phyloP scores from a whole-genome alignment of 2,329 filamentous ascomycete genomes.

The Scedosporium dehoogii region DNA sequence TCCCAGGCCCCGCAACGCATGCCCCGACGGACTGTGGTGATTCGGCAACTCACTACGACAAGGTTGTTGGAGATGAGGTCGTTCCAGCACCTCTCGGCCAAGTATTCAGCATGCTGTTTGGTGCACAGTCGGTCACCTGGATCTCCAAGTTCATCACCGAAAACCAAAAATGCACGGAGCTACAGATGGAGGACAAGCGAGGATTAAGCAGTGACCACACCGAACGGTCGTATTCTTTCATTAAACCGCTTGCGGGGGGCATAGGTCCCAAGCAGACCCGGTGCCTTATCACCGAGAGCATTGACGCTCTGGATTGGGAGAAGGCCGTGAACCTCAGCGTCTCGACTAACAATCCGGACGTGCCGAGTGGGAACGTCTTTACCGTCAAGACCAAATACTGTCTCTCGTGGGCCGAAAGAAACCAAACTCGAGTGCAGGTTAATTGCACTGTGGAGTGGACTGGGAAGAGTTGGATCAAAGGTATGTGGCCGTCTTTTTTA shows the following conservation, averaged over 20 bases:
- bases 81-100: slow-evolving; percentile 85
- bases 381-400: slow-evolving; percentile 90
- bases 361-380: slow-evolving; percentile 89
- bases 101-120: slow-evolving; percentile 82
- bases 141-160: slow-evolving; percentile 79
- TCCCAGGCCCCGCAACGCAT: slow-evolving; percentile 76
- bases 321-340: slow-evolving; percentile 76
- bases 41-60: slow-evolving; percentile 69
- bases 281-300: slow-evolving; percentile 74
- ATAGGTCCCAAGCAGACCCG: slow-evolving; percentile 94
- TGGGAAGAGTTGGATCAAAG: slow-evolving; percentile 96
- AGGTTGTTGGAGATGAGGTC: slow-evolving; percentile 72
- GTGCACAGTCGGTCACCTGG: slow-evolving; percentile 66
- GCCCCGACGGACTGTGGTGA: slow-evolving; percentile 80
- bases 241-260: slow-evolving; percentile 74
- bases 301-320: slow-evolving; percentile 82
- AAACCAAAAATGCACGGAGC: slow-evolving; percentile 82
- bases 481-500: slow-evolving; percentile 34
- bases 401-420: slow-evolving; percentile 81
- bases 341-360: slow-evolving; percentile 84
- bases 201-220: slow-evolving; percentile 68
- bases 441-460: slow-evolving; percentile 93
- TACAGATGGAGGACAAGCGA: slow-evolving; percentile 77
- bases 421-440: slow-evolving; percentile 74
- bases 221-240: slow-evolving; percentile 70